Base-by-base conservation (phyloP, 148 eudicot species). In the Dysphania ambrosioides region DNA sequence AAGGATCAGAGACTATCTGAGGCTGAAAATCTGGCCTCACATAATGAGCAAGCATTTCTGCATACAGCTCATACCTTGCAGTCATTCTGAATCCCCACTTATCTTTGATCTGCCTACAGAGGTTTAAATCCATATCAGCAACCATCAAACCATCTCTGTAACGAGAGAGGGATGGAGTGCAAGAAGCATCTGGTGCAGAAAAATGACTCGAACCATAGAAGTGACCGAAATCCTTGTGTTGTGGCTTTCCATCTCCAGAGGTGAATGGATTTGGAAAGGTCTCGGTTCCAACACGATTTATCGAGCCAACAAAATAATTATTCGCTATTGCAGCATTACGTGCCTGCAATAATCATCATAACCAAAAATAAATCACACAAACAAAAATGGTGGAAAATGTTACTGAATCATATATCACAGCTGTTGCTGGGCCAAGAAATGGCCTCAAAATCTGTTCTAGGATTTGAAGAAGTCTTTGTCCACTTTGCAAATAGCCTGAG, bases 1-100 rank as follows among this genome's bases (percentile, higher is more conserved):
- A 79, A 30, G 98, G 97, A 85, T 94, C 98, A 75, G 91, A 74
- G 67, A 88, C 78, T 35, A 92, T 85, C 81, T 94, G 98, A 68
- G 97, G 98, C 86, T 87, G 88, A 65, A 87, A 94, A 71, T 92
- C 92, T 38, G 93, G 91, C 81, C 76, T 85, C 67, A 80, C 60
- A 59, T 94, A 94, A 60, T 76, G 83, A 62, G 85, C 76, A 51
- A 94, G 88, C 82, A 92, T 36, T n/a, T 92, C 96, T 1, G 90
- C 87, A 80, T 94, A 94, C 34, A 87, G 40, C 41, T 92, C 97
- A 42, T 94, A 92, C 19, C 98, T 80, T 61, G 91, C 87, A 40
- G 98, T 94, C 98, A 94, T 94, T 71, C 97, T 85, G 75, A 94
- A 92, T 3, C 96, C 97, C 98, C 97, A 91, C 81, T 92, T 92